Conservation (phyloP, 257 asterid genomes). For the Forsythia suspensa region DNA sequence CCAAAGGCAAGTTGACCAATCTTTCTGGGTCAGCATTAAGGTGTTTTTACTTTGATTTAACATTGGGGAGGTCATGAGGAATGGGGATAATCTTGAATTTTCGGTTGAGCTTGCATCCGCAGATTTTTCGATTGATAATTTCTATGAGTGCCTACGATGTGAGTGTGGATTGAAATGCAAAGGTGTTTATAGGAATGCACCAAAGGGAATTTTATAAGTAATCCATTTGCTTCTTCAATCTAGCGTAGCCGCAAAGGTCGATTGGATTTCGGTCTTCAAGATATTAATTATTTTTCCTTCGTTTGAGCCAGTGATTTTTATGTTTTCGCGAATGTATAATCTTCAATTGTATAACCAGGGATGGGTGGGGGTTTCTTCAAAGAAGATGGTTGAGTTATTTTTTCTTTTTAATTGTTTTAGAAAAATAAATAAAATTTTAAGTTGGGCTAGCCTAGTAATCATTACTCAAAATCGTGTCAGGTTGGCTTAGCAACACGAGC, state of each 20-base stretch:
- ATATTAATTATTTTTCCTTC: not conserved
- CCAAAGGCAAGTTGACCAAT: constrained; percentile 42
- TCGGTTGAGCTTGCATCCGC: constrained; percentile 87
- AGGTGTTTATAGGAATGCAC: not conserved
- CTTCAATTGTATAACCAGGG: not conserved
- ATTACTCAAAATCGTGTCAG: too few species aligned
- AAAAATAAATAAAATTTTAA: too few species aligned
- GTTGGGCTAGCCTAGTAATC: too few species aligned
- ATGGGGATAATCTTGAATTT: constrained; percentile 54
- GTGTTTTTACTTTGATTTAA: constrained; percentile 65
- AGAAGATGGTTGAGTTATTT: too few species aligned
- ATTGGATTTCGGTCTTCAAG: not conserved
- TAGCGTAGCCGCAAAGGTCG: constrained; percentile 20
- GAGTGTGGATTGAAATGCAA: constrained; percentile 81
- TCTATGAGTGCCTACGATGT: constrained; percentile 60
- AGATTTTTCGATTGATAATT: constrained; percentile 50
- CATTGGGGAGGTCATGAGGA: constrained; percentile 61
- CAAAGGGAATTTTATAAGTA: constrained; percentile 18
- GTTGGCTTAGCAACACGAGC: too few species aligned
- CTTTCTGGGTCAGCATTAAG: constrained; percentile 63
- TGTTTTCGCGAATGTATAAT: not conserved
- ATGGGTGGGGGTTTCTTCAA: too few species aligned
- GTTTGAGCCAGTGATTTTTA: not conserved
- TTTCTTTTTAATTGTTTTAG: too few species aligned
- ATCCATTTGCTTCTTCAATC: constrained; percentile 32